Evolutionary conservation across 257 asterid species (phyloP).

Genomic region (Linaria vulgaris): DNA sequence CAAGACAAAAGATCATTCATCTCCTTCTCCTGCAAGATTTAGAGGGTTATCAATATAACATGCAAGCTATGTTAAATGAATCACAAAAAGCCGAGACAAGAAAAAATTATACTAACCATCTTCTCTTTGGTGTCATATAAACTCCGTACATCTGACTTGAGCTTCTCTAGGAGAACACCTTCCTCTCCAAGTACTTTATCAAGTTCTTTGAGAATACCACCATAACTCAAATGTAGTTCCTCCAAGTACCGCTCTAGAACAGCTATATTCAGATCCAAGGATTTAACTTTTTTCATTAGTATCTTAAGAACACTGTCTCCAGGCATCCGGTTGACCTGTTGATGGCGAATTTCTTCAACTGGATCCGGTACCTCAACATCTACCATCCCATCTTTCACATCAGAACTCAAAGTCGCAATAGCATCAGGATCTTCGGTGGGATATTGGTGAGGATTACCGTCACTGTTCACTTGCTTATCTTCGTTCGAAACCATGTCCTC

Average conservation of each 20-base stretch:
- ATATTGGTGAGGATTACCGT: conserved; percentile 42
- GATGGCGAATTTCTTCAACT: conserved; percentile 70
- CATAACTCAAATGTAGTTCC: conserved; percentile 71
- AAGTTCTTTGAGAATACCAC: conserved; percentile 61
- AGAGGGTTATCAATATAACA: conserved; percentile 18
- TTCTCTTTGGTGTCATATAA: conserved; percentile 62
- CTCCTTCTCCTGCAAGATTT: conserved; percentile 65
- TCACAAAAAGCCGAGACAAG: background rate
- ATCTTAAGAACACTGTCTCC: conserved; percentile 98
- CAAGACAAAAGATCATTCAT: conserved; percentile 62
- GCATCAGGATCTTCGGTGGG: conserved; percentile 43
- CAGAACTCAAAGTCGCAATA: conserved; percentile 35
- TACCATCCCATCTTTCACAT: conserved; percentile 37
- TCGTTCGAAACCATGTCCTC: conserved; percentile 76
- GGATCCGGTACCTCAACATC: conserved; percentile 60
- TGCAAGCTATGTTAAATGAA: background rate
- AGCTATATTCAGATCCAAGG: conserved; percentile 80
- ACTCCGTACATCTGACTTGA: conserved; percentile 55
- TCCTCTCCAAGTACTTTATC: conserved; percentile 66
- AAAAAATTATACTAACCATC: conserved; percentile 62
- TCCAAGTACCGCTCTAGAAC: conserved; percentile 78
- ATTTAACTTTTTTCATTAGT: conserved; percentile 78
- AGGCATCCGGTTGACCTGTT: conserved; percentile 84
- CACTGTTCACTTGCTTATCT: conserved; percentile 44
- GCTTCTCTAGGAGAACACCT: conserved; percentile 51